A percentile compares a stretch with the other conserved stretches of the same genome.
Conservation (phyloP, 2,329 filamentous ascomycete species). For the Furcasterigmium furcatum region DNA sequence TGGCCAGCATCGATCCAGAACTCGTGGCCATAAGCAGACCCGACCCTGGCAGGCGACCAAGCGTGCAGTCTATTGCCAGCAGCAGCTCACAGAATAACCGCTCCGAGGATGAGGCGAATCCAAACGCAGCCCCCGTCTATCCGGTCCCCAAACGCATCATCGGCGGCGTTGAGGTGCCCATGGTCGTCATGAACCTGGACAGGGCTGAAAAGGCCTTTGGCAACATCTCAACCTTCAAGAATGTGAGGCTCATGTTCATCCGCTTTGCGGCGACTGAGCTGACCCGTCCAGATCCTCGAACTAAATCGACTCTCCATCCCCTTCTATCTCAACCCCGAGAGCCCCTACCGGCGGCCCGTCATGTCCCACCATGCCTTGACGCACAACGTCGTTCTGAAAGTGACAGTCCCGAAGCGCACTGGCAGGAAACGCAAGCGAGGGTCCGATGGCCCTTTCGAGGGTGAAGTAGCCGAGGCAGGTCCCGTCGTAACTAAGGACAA, state of each 20-base stretch:
- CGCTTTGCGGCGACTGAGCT: neutral
- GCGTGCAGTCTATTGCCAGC: neutral
- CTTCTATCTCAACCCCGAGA: conserved; percentile 75
- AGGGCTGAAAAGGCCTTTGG: conserved; percentile 39
- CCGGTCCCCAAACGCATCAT: conserved; percentile 28
- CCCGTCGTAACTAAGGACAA: conserved; percentile 15
- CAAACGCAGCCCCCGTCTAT: conserved; percentile 18
- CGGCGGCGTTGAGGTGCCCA: conserved; percentile 39
- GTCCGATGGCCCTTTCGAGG: conserved; percentile 62
- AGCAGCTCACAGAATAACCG: neutral
- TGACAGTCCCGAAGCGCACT: conserved; percentile 83
- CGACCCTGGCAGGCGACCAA: neutral
- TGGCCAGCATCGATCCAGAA: too few species aligned
- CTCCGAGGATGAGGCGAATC: neutral
- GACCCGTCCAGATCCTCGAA: conserved; percentile 37
- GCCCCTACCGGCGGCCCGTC: conserved; percentile 74
- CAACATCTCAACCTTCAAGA: conserved; percentile 29
- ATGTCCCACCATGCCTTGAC: conserved; percentile 72
- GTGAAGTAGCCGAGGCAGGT: conserved; percentile 30
- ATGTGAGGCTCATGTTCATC: conserved; percentile 24
- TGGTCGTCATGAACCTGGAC: conserved; percentile 39
- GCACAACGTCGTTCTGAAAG: conserved; percentile 81
- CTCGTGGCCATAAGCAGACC: neutral
- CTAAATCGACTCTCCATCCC: conserved; percentile 52
- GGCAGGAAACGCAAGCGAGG: conserved; percentile 83